Percentiles rank a stretch among this genome's conserved stretches.
Evolutionary conservation across 768 basidiomycete genomes (phyloP).

Genomic region (Gyrodon lividus): DNA sequence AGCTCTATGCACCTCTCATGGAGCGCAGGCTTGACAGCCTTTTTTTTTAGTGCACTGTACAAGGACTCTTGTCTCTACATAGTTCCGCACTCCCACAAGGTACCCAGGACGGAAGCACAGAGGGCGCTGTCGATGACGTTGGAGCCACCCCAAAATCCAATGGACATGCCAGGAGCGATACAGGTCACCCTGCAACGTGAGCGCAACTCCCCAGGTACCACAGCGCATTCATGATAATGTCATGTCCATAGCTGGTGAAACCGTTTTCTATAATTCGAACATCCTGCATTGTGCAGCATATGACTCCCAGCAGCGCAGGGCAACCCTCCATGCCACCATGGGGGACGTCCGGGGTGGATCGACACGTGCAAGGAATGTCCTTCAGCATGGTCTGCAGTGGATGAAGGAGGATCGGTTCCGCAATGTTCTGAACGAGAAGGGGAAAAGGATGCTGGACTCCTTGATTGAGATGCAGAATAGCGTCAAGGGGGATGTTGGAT

Average conservation of each 20-base stretch:
- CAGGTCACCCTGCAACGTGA: constrained; percentile 53
- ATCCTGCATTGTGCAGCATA: constrained; percentile 76
- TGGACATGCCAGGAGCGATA: constrained; percentile 70
- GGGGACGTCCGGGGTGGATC: constrained; percentile 63
- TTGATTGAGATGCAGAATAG: constrained; percentile 52
- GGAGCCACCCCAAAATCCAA: constrained; percentile 53
- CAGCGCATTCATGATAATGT: not conserved
- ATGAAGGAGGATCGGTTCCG: constrained; percentile 56
- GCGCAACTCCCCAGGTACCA: constrained; percentile 11
- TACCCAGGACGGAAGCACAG: constrained; percentile 56
- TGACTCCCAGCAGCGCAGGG: constrained; percentile 44
- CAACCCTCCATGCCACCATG: constrained; percentile 70
- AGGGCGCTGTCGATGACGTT: constrained; percentile 50
- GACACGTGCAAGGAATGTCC: constrained; percentile 63
- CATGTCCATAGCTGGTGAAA: constrained; percentile 55
- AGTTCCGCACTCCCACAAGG: constrained; percentile 66
- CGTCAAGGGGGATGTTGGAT: constrained; percentile 44
- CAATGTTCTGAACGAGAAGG: constrained; percentile 42
- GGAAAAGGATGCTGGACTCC: constrained; percentile 57
- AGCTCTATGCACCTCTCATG: constrained; percentile 18
- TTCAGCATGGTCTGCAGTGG: constrained; percentile 74
- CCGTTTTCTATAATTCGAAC: constrained; percentile 79
- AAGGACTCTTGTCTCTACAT: constrained; percentile 68
- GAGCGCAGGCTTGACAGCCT: not conserved
- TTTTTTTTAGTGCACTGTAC: constrained; percentile 54